Evolutionary conservation across 176 grass and related monocot species (phyloP).

Genomic region (Panicum miliaceum): DNA sequence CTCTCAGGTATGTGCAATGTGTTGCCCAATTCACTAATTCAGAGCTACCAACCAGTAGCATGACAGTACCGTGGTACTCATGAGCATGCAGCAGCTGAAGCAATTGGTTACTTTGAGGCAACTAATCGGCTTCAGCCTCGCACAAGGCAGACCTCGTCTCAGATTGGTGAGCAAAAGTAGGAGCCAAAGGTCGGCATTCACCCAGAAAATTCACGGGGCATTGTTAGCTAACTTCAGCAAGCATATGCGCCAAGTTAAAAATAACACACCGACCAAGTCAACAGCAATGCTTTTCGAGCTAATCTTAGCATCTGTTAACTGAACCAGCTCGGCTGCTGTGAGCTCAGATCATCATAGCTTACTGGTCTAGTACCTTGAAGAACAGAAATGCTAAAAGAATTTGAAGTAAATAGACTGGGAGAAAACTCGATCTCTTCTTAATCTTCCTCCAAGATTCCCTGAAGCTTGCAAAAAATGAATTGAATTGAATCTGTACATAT

Average conservation of each 20-base stretch:
- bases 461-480: conserved; percentile 51
- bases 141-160: conserved; percentile 38
- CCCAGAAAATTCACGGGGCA: conserved; percentile 53
- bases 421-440: conserved; percentile 28
- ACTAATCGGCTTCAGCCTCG: conserved; percentile 26
- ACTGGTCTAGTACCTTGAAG: conserved; percentile 31
- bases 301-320: conserved; percentile 41
- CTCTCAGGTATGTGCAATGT: neutral
- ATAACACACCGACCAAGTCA: conserved; percentile 47
- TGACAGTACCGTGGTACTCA: conserved; percentile 43
- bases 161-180: conserved; percentile 56
- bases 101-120: conserved; percentile 49
- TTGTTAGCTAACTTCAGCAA: conserved; percentile 35
- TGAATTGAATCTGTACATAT: conserved; percentile 64
- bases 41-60: conserved; percentile 48
- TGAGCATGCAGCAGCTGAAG: conserved; percentile 46
- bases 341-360: conserved; percentile 44
- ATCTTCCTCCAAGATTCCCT: conserved; percentile 4
- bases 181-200: conserved; percentile 60
- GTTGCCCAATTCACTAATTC: neutral
- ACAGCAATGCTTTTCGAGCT: conserved; percentile 30
- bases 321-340: conserved; percentile 7
- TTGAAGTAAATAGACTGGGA: conserved; percentile 28
- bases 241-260: conserved; percentile 42
- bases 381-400: conserved; percentile 28